Base-by-base conservation (phyloP, 768 basidiomycete species). In the Scleroderma citrinum region DNA sequence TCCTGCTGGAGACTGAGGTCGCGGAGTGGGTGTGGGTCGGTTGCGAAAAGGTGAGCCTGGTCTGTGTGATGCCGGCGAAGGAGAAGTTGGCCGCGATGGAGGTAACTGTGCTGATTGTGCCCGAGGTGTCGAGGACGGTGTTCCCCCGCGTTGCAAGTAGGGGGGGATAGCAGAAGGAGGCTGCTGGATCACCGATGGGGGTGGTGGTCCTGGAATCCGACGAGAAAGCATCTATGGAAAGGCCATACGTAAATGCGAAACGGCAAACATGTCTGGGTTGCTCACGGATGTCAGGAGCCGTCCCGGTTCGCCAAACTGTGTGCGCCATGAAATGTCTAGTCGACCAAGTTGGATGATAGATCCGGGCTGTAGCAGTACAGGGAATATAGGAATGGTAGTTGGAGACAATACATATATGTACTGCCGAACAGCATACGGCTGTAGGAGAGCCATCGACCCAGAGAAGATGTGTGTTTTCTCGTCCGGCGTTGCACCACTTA, bases 251-350 rank as follows among this genome's bases (percentile, higher is more conserved):
- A 43, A 13, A 23, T 30, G 38, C 17, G 17, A 29, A 44, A 26
- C 21, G 1, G 20, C 14, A 11, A n/a, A 5, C 8, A 19, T 35
- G 21, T 16, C 12, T 19, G 6, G 32, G 7, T 43, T 17, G 6
- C 76, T 52, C 58, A 80, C 79, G 8, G 92, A 93, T 2, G 93
- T 95, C 26, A 94, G 70, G 2, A 97, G 72, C 24, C 91, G 77
- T 0, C 93, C 94, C 23, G 85, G 85, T 68, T 94, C 90, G 8
- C 90, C 90, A 55, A 84, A 85, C 3, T 81, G 78, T 7, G 92
- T 91, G 39, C 82, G 71, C 94, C 94, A 97, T 12, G 81, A 80
- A 39, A 97, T 85, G 60, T 96, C 92, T 20, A 95, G 73, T 50
- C 87, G 74, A n/a, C 92, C 92, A 3, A 96, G 77, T 14, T 90